Evolutionary conservation across 2,329 filamentous ascomycete species (phyloP).

Genomic region (Colletotrichum zoysiae): DNA sequence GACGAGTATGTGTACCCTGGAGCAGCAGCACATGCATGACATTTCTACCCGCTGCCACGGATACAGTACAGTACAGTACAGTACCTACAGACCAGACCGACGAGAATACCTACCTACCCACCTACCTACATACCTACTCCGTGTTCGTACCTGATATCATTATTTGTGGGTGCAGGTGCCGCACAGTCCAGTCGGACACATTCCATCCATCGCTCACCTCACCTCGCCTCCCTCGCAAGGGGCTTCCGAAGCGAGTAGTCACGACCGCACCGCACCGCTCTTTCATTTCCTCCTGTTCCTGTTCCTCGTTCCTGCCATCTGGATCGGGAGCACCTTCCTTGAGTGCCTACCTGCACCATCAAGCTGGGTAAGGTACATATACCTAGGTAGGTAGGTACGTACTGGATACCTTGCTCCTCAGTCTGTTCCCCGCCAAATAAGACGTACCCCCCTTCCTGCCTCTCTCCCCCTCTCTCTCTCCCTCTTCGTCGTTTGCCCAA

Average conservation of each 20-base stretch:
- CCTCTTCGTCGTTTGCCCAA: neutral
- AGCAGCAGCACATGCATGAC: no score
- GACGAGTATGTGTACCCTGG: no score
- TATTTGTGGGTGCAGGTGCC: neutral
- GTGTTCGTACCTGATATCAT: neutral
- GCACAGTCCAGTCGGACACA: conserved; percentile 2
- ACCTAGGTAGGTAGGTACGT: conserved; percentile 18
- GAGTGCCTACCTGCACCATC: neutral
- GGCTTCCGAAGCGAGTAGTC: neutral
- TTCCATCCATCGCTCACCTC: neutral
- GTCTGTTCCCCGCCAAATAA: conserved; percentile 19
- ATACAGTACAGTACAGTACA: neutral
- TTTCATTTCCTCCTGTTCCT: conserved; percentile 15
- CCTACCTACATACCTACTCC: no score
- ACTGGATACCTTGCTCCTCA: conserved; percentile 13
- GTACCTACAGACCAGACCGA: no score
- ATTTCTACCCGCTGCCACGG: neutral
- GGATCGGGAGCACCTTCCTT: neutral
- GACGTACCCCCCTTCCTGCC: conserved; percentile 16
- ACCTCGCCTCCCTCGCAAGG: neutral
- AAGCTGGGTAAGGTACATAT: neutral
- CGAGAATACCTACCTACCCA: no score
- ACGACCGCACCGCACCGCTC: conserved; percentile 6
- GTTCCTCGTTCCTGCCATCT: neutral
- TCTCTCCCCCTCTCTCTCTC: neutral